A percentile compares a stretch with the other conserved stretches of the same genome.
These are phyloP conservation scores for Tetrahymena elliotti DNA, from an alignment of 73 alveolate genomes.

Conservation along the genomic window DNA sequence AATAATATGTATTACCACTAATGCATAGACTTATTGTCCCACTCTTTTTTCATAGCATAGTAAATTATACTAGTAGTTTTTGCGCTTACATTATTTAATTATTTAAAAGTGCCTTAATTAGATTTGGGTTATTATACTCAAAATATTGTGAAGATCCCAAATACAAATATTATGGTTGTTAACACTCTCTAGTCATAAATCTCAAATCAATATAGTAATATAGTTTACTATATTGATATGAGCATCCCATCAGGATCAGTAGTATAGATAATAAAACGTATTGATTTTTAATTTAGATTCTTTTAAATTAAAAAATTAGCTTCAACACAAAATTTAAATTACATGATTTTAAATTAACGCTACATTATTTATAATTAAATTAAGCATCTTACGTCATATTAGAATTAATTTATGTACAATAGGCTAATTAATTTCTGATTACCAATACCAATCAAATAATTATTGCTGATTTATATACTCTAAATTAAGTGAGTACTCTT, in stretches of 20 bases:
- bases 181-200: not conserved
- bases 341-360: not conserved
- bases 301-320: too few species aligned
- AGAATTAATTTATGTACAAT: not conserved
- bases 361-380: not conserved
- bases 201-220: not conserved
- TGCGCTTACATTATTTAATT: not conserved
- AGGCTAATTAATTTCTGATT: not conserved
- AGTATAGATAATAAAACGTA: not conserved
- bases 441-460: not conserved
- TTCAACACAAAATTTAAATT: not conserved
- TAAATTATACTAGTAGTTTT: too few species aligned
- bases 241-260: not conserved
- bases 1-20: not conserved
- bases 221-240: not conserved
- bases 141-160: not conserved
- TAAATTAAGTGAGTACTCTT: not conserved
- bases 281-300: not conserved
- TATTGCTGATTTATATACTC: not conserved
- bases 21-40: not conserved
- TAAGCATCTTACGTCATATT: not conserved
- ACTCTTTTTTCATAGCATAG: not conserved
- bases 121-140: not conserved
- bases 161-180: not conserved
- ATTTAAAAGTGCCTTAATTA: not conserved